A percentile compares a stretch with the other conserved stretches of the same genome.
These are phyloP conservation scores for Colletotrichum sp. DNA, from an alignment of 2,329 filamentous ascomycete species.

Conservation along the genomic window DNA sequence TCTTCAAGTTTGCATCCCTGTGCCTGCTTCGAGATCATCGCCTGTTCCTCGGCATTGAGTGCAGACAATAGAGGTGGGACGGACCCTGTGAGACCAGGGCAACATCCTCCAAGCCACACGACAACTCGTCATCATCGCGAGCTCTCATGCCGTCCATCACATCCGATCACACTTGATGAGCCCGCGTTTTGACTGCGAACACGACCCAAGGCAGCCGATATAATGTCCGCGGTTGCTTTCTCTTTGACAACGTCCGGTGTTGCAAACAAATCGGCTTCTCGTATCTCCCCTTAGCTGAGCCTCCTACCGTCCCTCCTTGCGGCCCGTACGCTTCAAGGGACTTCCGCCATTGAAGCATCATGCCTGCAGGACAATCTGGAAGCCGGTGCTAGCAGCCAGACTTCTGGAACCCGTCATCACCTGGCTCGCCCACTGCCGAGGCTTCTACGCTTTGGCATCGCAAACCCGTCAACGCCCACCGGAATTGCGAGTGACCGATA, in stretches of 20 bases:
- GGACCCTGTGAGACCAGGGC: background rate
- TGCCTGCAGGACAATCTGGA: background rate
- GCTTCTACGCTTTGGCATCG: background rate
- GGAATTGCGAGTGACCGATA: background rate
- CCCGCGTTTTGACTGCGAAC: background rate
- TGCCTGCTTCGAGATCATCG: background rate
- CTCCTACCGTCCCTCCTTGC: background rate
- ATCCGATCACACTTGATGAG: background rate
- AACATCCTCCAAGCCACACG: constrained; percentile 9
- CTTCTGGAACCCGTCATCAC: background rate
- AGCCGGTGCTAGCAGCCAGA: background rate
- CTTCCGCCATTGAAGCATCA: background rate
- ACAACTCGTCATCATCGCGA: background rate
- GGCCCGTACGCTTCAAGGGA: background rate
- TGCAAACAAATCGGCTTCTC: background rate
- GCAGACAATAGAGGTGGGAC: background rate
- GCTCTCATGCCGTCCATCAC: background rate
- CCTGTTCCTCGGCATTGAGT: background rate
- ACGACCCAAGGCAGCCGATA: background rate
- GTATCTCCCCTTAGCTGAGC: background rate
- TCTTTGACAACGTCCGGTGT: background rate
- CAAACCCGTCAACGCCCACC: background rate
- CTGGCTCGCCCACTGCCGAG: background rate
- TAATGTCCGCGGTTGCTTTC: background rate
- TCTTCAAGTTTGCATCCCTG: background rate